These are phyloP conservation scores for Dryas integrifolia DNA, from an alignment of 331 rosid genomes.

Conservation along the genomic window DNA sequence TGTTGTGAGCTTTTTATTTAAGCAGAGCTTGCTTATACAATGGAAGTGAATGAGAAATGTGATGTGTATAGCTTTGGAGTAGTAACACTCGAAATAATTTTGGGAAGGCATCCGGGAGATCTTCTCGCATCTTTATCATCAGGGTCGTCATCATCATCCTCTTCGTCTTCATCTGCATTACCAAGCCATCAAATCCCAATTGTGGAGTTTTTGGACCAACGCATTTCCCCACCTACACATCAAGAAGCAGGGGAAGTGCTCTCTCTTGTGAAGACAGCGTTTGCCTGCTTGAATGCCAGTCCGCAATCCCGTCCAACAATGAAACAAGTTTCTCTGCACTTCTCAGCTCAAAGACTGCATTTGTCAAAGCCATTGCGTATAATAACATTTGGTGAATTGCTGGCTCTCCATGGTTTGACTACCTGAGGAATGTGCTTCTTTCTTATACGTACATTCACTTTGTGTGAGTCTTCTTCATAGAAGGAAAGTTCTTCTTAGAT, in stretches of 20 bases:
- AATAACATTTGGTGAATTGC: background rate
- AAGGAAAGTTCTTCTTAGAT: background rate
- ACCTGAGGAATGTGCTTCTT: background rate
- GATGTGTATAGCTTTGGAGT: constrained; percentile 43
- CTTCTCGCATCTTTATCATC: constrained; percentile 14
- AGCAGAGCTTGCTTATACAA: constrained; percentile 32
- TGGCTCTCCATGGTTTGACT: background rate
- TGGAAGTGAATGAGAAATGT: constrained; percentile 31
- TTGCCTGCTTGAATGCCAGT: constrained; percentile 17
- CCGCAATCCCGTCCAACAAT: constrained; percentile 37
- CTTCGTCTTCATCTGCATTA: background rate
- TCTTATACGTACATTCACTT: background rate
- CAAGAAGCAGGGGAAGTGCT: constrained; percentile 22
- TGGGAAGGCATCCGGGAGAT: constrained; percentile 36
- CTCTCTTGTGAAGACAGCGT: background rate
- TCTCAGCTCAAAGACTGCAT: background rate
- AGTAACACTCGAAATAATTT: constrained; percentile 24
- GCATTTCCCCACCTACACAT: constrained; percentile 16
- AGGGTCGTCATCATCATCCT: background rate
- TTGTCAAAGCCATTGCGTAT: background rate
- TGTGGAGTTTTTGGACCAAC: constrained; percentile 31
- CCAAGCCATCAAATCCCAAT: background rate
- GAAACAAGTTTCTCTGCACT: constrained; percentile 21
- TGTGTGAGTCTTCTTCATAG: background rate
- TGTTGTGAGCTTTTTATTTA: background rate